Conservation (phyloP, 2,329 filamentous ascomycete genomes). For the Ophiostoma populinum region DNA sequence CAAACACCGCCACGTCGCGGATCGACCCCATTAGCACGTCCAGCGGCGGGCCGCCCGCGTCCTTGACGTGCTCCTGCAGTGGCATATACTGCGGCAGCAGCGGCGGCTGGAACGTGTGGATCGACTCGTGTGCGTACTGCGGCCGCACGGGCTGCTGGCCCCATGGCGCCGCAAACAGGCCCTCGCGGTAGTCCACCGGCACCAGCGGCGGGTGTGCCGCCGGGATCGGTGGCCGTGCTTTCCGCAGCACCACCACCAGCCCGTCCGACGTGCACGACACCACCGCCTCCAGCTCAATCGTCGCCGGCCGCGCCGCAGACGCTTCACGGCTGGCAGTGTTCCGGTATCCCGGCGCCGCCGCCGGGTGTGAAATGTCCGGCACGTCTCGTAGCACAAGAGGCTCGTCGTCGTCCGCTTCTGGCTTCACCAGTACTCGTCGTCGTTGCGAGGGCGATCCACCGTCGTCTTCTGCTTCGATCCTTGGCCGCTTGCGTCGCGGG, state of each 20-base stretch:
- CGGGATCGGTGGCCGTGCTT: constrained; percentile 54
- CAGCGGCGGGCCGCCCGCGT: constrained; percentile 33
- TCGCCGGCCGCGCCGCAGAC: constrained; percentile 20
- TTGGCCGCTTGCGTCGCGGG: too few relatives aligned
- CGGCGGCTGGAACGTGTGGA: constrained; percentile 26
- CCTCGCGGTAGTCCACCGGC: constrained; percentile 34
- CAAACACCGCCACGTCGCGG: constrained; percentile 73
- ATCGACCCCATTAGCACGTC: constrained; percentile 63
- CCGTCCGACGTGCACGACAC: constrained; percentile 83
- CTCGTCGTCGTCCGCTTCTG: constrained; percentile 3
- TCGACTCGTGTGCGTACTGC: constrained; percentile 23
- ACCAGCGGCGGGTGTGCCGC: constrained; percentile 31
- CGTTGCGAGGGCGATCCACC: constrained; percentile 9
- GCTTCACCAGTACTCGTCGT: constrained; percentile 15
- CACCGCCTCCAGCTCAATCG: constrained; percentile 70
- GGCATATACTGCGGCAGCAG: constrained; percentile 28
- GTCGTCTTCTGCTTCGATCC: background rate
- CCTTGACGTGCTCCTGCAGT: constrained; percentile 25
- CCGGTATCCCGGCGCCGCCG: too few relatives aligned
- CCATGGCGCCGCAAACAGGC: constrained; percentile 69
- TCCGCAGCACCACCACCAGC: constrained; percentile 62
- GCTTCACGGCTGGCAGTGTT: too few relatives aligned
- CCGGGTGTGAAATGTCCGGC: background rate
- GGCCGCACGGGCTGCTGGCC: constrained; percentile 46
- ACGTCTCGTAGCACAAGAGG: background rate